phyloP scores from a whole-genome alignment of 352 stramenopile genomes.

The Peronosclerospora sorghi region DNA sequence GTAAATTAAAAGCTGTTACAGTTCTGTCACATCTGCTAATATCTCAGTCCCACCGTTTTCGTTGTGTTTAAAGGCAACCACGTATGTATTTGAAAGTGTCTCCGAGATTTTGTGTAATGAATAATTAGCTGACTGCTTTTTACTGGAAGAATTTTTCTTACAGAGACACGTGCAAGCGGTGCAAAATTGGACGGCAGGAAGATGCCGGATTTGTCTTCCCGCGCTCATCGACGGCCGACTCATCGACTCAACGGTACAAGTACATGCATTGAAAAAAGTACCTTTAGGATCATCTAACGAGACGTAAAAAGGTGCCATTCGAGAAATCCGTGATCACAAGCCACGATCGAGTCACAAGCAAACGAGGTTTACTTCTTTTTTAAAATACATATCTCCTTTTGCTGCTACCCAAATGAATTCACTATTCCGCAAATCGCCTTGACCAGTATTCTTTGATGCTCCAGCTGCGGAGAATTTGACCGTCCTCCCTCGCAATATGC shows the following conservation, averaged over 20 bases:
- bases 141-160: constrained; percentile 59
- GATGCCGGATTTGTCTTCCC: constrained; percentile 48
- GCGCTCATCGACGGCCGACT: constrained; percentile 7
- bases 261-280: constrained; percentile 2
- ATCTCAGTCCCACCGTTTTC: constrained; percentile 5
- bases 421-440: neutral
- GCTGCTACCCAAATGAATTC: neutral
- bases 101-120: neutral
- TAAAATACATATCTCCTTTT: too few relatives aligned
- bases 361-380: too few relatives aligned
- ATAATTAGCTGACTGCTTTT: constrained; percentile 3
- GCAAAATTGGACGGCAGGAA: constrained; percentile 41
- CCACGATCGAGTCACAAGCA: neutral
- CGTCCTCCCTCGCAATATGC: constrained; percentile 40
- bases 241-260: constrained; percentile 10
- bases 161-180: constrained; percentile 56
- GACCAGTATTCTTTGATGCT: constrained; percentile 46
- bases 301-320: neutral
- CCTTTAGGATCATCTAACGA: constrained; percentile 6
- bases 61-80: constrained; percentile 31
- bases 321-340: neutral
- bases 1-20: constrained; percentile 14
- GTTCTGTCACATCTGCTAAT: neutral
- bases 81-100: constrained; percentile 17
- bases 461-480: constrained; percentile 52